phyloP scores from a whole-genome alignment of 116 monocot species.

The Papilionanthe hybrid region DNA sequence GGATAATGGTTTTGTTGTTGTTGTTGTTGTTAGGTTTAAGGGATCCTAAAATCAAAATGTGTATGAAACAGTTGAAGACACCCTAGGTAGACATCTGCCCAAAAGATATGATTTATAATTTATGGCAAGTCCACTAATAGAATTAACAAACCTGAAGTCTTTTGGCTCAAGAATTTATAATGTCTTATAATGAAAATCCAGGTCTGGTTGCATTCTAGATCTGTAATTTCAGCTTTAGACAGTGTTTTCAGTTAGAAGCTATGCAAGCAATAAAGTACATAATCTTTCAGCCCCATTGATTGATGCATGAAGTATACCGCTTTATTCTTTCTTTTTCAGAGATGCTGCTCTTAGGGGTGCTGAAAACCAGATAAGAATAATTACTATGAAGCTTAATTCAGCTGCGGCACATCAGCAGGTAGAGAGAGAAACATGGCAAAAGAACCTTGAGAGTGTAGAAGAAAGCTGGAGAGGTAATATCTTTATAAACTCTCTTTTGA shows the following conservation, averaged over 20 bases:
- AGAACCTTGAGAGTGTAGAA: slow-evolving; percentile 59
- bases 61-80: too few relatives aligned
- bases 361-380: slow-evolving; percentile 41
- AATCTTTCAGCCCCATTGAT: background rate
- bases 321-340: slow-evolving; percentile 36
- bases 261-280: background rate
- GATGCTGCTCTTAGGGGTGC: slow-evolving; percentile 63
- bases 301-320: background rate
- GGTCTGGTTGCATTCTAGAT: background rate
- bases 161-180: background rate
- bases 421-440: slow-evolving; percentile 82
- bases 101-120: background rate
- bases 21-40: too few relatives aligned
- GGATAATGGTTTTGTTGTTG: too few relatives aligned
- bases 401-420: slow-evolving; percentile 44
- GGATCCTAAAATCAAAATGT: too few relatives aligned
- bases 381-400: slow-evolving; percentile 57
- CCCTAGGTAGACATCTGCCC: background rate
- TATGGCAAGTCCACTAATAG: background rate
- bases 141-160: background rate
- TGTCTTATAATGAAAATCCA: background rate
- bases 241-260: background rate
- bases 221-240: background rate
- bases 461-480: slow-evolving; percentile 80
- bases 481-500: slow-evolving; percentile 7